Base-by-base conservation (phyloP, 169 alveolate genomes). In the Eimeria mitis region DNA sequence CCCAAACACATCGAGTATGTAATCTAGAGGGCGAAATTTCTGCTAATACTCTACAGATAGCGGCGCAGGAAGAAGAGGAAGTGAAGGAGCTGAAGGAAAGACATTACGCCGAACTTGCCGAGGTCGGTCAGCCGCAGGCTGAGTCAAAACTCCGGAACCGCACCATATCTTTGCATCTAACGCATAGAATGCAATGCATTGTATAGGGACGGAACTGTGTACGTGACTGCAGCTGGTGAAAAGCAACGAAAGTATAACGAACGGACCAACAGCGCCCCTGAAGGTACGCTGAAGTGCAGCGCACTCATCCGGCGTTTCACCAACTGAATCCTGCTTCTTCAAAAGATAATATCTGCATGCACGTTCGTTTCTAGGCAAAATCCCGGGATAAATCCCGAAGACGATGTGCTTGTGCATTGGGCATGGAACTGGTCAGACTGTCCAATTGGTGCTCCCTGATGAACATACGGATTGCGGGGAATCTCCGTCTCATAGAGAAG, bases 71-170 rank as follows among this genome's bases (percentile, higher is more conserved):
- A 87, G 94, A 40, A n/a, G 54, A 40, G 37, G 81, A 87, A 87
- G 28, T 87, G 1, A 47, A 63, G 81, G 83, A 37, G 34, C 63
- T 87, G 94, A 87, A 87, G 44, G 94, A 87, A 47, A 87, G 94
- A 25, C 94, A 87, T 63, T 65, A 28, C 63, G 23, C 83, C 42
- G 94, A 87, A 34, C 94, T 87, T 61, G 94, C 94, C 1, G 83
- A 87, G 81, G 94, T 87, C 63, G 13, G 81, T 84, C 42, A 40
- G 78, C 54, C 68, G 25, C 52, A 6, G 28, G 70, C 25, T 28
- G 47, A 11, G 6, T 47, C 7, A 44, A 49, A 23, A 59, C 47
- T 79, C 34, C 28, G 25, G 68, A 0, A 21, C 19, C 44, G 47
- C 89, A 14, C 89, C 68, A 47, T 52, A 47, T 47, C 47, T 1